A percentile compares a stretch with the other conserved stretches of the same genome.
Evolutionary conservation across 495 filamentous ascomycete species (phyloP).

Genomic region (Trichodelitschia bisporula): DNA sequence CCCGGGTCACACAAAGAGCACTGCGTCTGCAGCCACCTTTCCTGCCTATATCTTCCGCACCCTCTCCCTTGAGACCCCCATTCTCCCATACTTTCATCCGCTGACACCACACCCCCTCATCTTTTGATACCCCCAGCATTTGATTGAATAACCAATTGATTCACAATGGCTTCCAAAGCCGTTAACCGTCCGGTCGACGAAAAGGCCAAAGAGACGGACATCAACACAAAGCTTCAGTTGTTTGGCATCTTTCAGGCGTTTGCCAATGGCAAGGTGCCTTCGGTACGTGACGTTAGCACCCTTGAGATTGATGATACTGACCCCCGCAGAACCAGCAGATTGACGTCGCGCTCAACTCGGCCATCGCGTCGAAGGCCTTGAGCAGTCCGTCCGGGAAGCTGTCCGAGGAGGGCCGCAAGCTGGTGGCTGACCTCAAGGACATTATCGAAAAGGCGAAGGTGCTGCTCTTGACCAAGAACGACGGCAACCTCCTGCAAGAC

Average conservation of each 20-base stretch:
- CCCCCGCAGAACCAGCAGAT: slow-evolving; percentile 59
- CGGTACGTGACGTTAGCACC: slow-evolving; percentile 28
- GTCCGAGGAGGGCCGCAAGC: slow-evolving; percentile 50
- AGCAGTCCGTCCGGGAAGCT: slow-evolving; percentile 50
- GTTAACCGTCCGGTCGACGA: slow-evolving; percentile 20
- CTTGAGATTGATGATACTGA: neutral
- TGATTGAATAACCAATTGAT: too few species aligned
- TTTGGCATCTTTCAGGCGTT: slow-evolving; percentile 79
- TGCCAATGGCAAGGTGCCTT: slow-evolving; percentile 71
- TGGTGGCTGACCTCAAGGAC: slow-evolving; percentile 53
- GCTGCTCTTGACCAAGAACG: slow-evolving; percentile 81
- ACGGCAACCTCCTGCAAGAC: slow-evolving; percentile 81
- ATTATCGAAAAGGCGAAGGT: slow-evolving; percentile 77
- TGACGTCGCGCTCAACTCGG: slow-evolving; percentile 76
- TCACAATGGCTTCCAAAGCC: too few species aligned
- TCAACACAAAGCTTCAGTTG: slow-evolving; percentile 84
- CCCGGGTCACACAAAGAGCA: too few species aligned
- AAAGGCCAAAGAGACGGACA: slow-evolving; percentile 28
- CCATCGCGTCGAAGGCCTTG: slow-evolving; percentile 40
- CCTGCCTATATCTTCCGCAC: too few species aligned
- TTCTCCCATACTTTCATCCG: too few species aligned
- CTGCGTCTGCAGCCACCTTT: too few species aligned
- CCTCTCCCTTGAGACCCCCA: too few species aligned
- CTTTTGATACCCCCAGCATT: too few species aligned
- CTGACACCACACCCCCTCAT: too few species aligned